Evolutionary conservation across 1,284 basidiomycete species (phyloP).

Genomic region (Grifola frondosa): DNA sequence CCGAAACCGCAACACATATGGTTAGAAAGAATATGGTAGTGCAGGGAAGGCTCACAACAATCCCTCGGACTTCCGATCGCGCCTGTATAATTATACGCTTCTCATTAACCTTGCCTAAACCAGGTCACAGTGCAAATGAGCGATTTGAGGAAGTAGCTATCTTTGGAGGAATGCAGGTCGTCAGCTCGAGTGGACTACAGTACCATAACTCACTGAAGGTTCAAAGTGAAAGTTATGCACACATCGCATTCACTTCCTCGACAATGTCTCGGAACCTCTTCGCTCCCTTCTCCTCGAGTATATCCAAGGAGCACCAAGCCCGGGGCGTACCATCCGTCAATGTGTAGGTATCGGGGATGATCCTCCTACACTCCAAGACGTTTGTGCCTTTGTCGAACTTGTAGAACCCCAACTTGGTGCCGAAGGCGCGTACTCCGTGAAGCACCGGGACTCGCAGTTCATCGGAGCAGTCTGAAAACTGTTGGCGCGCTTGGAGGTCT

Average conservation of each 20-base stretch:
- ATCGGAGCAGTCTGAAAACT: background rate
- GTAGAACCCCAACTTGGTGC: background rate
- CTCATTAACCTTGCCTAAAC: too few relatives aligned
- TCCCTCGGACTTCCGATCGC: too few relatives aligned
- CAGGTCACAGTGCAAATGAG: too few relatives aligned
- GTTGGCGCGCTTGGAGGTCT: background rate
- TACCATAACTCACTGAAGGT: too few relatives aligned
- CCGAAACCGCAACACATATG: too few relatives aligned
- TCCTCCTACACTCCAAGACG: background rate
- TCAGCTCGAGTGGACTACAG: too few relatives aligned
- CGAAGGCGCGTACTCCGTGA: background rate
- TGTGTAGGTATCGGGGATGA: background rate
- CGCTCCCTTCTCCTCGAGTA: slow-evolving; percentile 1
- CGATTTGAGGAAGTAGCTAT: too few relatives aligned
- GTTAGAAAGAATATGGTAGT: too few relatives aligned
- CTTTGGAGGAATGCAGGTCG: too few relatives aligned
- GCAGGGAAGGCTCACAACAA: too few relatives aligned
- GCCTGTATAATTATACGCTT: too few relatives aligned
- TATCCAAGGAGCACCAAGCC: background rate
- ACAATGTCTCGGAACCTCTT: background rate
- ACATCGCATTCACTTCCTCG: slow-evolving; percentile 1
- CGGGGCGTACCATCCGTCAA: background rate
- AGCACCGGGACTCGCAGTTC: background rate
- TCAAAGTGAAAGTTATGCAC: background rate
- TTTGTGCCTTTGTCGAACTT: background rate